These are phyloP conservation scores for Ustulina deusta DNA, from an alignment of 2,329 filamentous ascomycete genomes.

Conservation along the genomic window DNA sequence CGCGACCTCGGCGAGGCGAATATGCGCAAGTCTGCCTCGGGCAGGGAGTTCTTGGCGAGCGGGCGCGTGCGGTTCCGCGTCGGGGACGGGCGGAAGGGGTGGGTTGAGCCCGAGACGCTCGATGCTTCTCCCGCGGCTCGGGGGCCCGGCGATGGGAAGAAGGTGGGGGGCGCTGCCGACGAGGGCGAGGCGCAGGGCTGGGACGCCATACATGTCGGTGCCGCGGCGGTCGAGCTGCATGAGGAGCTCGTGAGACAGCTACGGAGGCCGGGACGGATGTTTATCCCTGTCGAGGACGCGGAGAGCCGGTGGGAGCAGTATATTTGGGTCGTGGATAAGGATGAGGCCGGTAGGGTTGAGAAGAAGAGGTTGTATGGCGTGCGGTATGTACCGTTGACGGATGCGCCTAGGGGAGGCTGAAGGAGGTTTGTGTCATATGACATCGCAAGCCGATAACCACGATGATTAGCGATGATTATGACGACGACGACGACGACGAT, in stretches of 20 bases:
- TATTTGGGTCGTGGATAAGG: conserved; percentile 81
- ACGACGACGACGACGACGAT: background rate
- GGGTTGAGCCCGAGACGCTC: conserved; percentile 57
- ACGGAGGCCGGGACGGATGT: conserved; percentile 80
- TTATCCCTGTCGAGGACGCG: conserved; percentile 77
- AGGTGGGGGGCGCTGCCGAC: conserved; percentile 57
- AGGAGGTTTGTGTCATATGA: background rate
- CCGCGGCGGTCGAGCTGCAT: conserved; percentile 81
- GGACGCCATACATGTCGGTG: conserved; percentile 96
- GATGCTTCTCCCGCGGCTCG: background rate
- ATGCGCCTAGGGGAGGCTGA: conserved; percentile 64
- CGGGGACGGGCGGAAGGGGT: conserved; percentile 79
- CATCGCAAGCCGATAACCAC: background rate
- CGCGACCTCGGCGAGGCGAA: conserved; percentile 73
- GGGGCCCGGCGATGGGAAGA: conserved; percentile 46
- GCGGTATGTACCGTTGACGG: conserved; percentile 81
- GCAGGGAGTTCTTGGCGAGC: conserved; percentile 68
- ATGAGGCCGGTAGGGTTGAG: conserved; percentile 69
- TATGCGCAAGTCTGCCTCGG: conserved; percentile 71
- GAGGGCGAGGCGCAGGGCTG: conserved; percentile 64
- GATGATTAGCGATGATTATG: background rate
- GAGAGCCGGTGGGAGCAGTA: conserved; percentile 64
- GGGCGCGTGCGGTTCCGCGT: conserved; percentile 78
- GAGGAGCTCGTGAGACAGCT: conserved; percentile 80
- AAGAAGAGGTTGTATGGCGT: conserved; percentile 76